A percentile compares a stretch with the other conserved stretches of the same genome.
These are phyloP conservation scores for Phytophthora sojae DNA, from an alignment of 352 stramenopile species.

Conservation along the genomic window DNA sequence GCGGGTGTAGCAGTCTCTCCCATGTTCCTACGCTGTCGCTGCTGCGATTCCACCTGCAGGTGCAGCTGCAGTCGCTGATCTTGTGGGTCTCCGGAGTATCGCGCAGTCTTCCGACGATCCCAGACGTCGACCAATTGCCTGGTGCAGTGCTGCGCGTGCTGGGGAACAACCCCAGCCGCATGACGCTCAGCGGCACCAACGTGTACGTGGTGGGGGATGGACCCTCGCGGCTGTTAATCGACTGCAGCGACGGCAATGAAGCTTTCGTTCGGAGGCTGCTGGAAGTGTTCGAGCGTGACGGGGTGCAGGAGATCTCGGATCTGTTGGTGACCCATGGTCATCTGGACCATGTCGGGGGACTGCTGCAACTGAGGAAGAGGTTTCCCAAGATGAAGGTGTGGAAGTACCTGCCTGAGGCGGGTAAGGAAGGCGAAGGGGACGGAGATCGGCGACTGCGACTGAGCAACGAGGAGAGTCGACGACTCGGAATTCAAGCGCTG, in stretches of 20 bases:
- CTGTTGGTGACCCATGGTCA: slow-evolving; percentile 92
- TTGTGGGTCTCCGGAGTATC: slow-evolving; percentile 57
- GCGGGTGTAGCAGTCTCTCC: slow-evolving; percentile 5
- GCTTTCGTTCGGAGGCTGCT: slow-evolving; percentile 58
- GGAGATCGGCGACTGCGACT: slow-evolving; percentile 49
- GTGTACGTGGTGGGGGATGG: slow-evolving; percentile 90
- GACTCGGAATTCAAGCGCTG: slow-evolving; percentile 52
- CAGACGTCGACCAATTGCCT: slow-evolving; percentile 54
- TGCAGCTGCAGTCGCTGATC: slow-evolving; percentile 54
- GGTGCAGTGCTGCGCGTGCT: slow-evolving; percentile 74
- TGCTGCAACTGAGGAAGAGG: slow-evolving; percentile 58
- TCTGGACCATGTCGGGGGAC: slow-evolving; percentile 88
- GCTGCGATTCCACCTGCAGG: slow-evolving; percentile 54
- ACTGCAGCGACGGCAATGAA: slow-evolving; percentile 80
- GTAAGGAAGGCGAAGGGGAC: slow-evolving; percentile 35
- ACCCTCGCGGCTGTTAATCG: slow-evolving; percentile 69
- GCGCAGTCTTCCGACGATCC: slow-evolving; percentile 42
- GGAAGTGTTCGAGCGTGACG: slow-evolving; percentile 45
- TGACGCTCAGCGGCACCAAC: slow-evolving; percentile 92
- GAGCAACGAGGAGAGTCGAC: slow-evolving; percentile 56
- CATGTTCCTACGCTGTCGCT: slow-evolving; percentile 44
- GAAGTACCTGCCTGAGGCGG: slow-evolving; percentile 66
- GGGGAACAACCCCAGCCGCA: slow-evolving; percentile 85
- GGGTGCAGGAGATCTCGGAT: slow-evolving; percentile 66
- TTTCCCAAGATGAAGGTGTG: slow-evolving; percentile 71